Evolutionary conservation across 2,329 filamentous ascomycete genomes (phyloP).

Genomic region (Epichloe elymi): DNA sequence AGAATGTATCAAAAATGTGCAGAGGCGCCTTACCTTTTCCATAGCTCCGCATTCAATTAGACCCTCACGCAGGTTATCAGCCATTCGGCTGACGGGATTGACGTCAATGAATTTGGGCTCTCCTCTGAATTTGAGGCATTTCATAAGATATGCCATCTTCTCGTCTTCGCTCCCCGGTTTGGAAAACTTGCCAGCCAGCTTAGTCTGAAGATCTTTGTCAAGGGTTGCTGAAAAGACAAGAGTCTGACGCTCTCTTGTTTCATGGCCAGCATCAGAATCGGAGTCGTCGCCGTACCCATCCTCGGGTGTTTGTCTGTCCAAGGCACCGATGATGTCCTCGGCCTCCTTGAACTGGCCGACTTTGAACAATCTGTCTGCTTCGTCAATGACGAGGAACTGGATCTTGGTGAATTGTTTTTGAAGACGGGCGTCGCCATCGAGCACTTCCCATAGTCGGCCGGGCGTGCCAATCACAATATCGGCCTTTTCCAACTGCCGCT

Average conservation of each 20-base stretch:
- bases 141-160: constrained; percentile 84
- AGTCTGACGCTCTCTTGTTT: constrained; percentile 54
- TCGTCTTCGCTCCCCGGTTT: constrained; percentile 49
- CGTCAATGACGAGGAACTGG: constrained; percentile 78
- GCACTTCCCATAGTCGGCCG: constrained; percentile 85
- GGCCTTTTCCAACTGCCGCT: constrained; percentile 67
- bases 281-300: constrained; percentile 30
- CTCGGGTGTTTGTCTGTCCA: constrained; percentile 60
- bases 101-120: constrained; percentile 85
- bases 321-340: constrained; percentile 68
- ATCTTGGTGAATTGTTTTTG: constrained; percentile 60
- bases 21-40: constrained; percentile 57
- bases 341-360: constrained; percentile 94
- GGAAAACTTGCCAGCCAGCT: constrained; percentile 56
- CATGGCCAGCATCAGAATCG: constrained; percentile 31
- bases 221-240: constrained; percentile 96
- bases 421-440: constrained; percentile 60
- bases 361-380: constrained; percentile 82
- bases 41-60: constrained; percentile 84
- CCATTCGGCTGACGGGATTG: constrained; percentile 83
- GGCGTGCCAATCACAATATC: constrained; percentile 92
- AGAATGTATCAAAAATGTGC: not conserved
- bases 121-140: constrained; percentile 77
- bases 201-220: constrained; percentile 80
- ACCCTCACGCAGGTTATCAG: constrained; percentile 71